These are phyloP conservation scores for Hylodesmum podocarpum DNA, from an alignment of 306 rosid genomes.

Conservation along the genomic window DNA sequence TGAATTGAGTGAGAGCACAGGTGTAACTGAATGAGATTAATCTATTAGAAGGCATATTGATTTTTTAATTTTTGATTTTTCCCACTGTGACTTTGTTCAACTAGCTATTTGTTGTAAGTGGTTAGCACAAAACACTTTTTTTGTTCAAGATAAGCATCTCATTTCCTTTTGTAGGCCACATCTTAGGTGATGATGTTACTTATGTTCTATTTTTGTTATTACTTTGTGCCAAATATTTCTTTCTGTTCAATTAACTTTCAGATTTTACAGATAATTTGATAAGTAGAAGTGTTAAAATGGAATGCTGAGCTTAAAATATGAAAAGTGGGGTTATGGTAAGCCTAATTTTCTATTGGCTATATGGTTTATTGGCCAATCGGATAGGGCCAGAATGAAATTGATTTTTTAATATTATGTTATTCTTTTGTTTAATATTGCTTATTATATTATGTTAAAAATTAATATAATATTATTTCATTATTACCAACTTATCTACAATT, in stretches of 20 bases:
- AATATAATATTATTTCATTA: too few relatives aligned
- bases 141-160: background rate
- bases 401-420: too few relatives aligned
- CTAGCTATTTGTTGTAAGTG: slow-evolving; percentile 7
- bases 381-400: too few relatives aligned
- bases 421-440: too few relatives aligned
- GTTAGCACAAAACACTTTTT: background rate
- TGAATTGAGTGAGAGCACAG: background rate
- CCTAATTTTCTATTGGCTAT: too few relatives aligned
- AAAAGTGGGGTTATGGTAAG: too few relatives aligned
- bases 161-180: background rate
- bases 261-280: background rate
- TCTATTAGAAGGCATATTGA: background rate
- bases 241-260: background rate
- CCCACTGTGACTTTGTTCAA: background rate
- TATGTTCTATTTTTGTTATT: background rate
- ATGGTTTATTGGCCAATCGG: too few relatives aligned
- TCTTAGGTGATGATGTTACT: background rate
- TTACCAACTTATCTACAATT: too few relatives aligned
- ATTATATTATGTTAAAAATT: too few relatives aligned
- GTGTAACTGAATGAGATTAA: background rate
- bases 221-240: background rate
- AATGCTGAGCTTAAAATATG: too few relatives aligned
- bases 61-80: background rate
- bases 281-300: too few relatives aligned